Evolutionary conservation across 73 alveolate species (phyloP).

Genomic region (Blepharisma stoltei): DNA sequence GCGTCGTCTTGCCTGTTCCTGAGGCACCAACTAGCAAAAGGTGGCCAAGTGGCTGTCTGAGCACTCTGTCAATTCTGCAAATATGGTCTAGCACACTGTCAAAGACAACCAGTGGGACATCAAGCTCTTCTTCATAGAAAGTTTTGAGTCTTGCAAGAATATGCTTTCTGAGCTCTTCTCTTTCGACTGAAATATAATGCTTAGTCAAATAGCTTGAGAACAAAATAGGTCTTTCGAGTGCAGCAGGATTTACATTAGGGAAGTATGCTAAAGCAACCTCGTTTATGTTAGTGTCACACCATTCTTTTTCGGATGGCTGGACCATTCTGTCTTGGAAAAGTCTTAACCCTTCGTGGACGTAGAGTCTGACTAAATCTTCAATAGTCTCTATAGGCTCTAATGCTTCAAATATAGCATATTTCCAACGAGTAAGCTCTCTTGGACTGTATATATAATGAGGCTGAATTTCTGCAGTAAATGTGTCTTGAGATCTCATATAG

Average conservation of each 20-base stretch:
- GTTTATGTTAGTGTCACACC: slow-evolving; percentile 93
- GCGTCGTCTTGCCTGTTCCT: slow-evolving; percentile 68
- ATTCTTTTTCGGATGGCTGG: slow-evolving; percentile 88
- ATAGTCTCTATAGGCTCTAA: slow-evolving; percentile 63
- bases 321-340: slow-evolving; percentile 98
- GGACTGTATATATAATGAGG: slow-evolving; percentile 99
- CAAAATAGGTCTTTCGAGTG: slow-evolving; percentile 90
- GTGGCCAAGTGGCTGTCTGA: slow-evolving; percentile 98
- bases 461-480: slow-evolving; percentile 96
- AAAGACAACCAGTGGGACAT: slow-evolving; percentile 96
- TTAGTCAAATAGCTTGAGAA: slow-evolving; percentile 82
- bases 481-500: slow-evolving; percentile 88
- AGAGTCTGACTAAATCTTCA: slow-evolving; percentile 90
- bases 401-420: slow-evolving; percentile 73
- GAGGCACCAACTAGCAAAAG: slow-evolving; percentile 94
- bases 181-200: slow-evolving; percentile 80
- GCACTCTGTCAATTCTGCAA: slow-evolving; percentile 97
- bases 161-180: slow-evolving; percentile 89
- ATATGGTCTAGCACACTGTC: slow-evolving; percentile 97
- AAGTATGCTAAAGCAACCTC: slow-evolving; percentile 79
- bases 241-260: slow-evolving; percentile 66
- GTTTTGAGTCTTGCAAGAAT: slow-evolving; percentile 79
- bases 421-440: slow-evolving; percentile 94
- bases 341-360: slow-evolving; percentile 96
- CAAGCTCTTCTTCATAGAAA: slow-evolving; percentile 98